Conservation (phyloP, 345 rosid species). For the Cardamine occulta region DNA sequence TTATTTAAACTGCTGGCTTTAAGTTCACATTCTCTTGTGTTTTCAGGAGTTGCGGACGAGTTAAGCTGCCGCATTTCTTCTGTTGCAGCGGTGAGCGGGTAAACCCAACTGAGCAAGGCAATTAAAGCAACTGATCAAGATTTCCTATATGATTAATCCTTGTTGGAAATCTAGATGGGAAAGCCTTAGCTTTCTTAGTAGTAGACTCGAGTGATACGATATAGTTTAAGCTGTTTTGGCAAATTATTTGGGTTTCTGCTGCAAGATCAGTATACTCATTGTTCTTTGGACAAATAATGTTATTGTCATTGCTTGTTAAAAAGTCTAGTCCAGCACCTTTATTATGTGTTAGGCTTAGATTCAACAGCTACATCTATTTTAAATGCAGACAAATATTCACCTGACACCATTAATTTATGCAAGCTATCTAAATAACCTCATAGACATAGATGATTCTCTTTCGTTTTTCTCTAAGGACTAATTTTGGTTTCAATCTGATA, state of each 20-base stretch:
- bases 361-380: background rate
- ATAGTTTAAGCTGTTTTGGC: conserved; percentile 25
- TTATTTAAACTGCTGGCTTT: background rate
- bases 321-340: conserved; percentile 20
- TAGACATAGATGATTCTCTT: background rate
- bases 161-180: conserved; percentile 12
- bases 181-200: conserved; percentile 26
- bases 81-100: conserved; percentile 91
- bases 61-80: conserved; percentile 87
- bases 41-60: conserved; percentile 84
- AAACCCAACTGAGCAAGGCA: conserved; percentile 38
- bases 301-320: conserved; percentile 26
- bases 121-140: conserved; percentile 19
- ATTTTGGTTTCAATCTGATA: background rate
- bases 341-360: conserved; percentile 2
- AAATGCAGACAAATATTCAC: conserved; percentile 7
- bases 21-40: conserved; percentile 7
- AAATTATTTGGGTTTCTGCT: conserved; percentile 18
- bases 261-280: conserved; percentile 28
- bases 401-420: conserved; percentile 23
- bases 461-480: background rate
- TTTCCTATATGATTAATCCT: conserved; percentile 16
- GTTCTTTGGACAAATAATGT: conserved; percentile 15
- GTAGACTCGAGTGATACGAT: conserved; percentile 11
- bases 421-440: conserved; percentile 1